Evolutionary conservation across 495 filamentous ascomycete species (phyloP), one percentile per base, ranked within the genome.

Genomic region (Immersiella caudata): DNA sequence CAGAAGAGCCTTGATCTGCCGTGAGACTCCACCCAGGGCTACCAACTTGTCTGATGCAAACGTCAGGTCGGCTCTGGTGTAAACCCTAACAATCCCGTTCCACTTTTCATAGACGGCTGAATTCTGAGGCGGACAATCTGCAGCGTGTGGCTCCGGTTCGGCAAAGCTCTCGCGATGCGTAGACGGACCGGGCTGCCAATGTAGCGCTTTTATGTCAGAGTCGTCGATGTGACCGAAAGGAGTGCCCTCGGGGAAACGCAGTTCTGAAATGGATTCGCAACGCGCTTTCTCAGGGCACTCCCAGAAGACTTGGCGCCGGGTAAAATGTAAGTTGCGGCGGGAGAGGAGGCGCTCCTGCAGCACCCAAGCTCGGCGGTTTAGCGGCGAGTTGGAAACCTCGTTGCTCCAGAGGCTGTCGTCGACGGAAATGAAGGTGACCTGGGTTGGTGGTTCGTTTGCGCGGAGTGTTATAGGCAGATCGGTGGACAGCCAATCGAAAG

Each of bases 21-120:
- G 59, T 11, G 59, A 27, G 16, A 61, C 22, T 6, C 59, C 59
- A 21, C 27, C 18, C 27, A 61, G 29, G 9, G 59, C 29, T 1
- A 61, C n/a, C 9, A 61, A 18, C 59, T 61, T 61, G 59, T 61
- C 59, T 18, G 59, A 61, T 6, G 1, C 6, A n/a, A 35, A 35
- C 7, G 29, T 61, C 16, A 61, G 59, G 18, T 40, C 27, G 27
- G 25, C 33, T 16, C 35, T 18, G 27, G 59, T 36, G 29, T 61
- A 61, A 18, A 21, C 20, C 35, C 6, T 36, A 11, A 40, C 29
- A 21, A 61, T 61, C 18, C 46, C 59, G 0, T 3, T 12, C 59
- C 59, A 61, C 27, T 11, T 14, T n/a, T 20, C 22, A 61, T 24
- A 8, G 51, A 8, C 24, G n/a, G 51, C 18, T 12, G 12, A 12